A percentile compares a stretch with the other conserved stretches of the same genome.
Conservation (phyloP, 148 eudicot species). For the Rhododendron ovatum region DNA sequence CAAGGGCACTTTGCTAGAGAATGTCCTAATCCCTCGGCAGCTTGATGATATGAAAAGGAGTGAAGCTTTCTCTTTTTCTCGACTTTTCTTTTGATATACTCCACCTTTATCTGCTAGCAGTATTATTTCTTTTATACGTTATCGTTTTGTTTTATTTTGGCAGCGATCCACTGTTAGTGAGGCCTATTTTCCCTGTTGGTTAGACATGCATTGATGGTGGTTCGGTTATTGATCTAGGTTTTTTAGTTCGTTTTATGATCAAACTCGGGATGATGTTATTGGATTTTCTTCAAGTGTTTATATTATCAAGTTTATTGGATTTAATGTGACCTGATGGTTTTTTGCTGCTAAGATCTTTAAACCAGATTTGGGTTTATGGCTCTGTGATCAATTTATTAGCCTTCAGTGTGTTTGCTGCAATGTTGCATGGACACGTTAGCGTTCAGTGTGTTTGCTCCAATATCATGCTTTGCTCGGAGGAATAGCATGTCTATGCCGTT, state of each 20-base stretch:
- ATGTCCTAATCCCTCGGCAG: conserved; percentile 18
- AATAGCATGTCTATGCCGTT: background rate
- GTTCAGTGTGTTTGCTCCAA: background rate
- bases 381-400: background rate
- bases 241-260: conserved; percentile 3
- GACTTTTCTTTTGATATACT: background rate
- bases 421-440: background rate
- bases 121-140: conserved; percentile 6
- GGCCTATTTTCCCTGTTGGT: conserved; percentile 10
- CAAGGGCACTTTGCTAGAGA: conserved; percentile 51
- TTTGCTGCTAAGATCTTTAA: background rate
- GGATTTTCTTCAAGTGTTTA: background rate
- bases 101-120: background rate
- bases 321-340: background rate
- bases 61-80: too few relatives aligned
- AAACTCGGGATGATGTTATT: background rate
- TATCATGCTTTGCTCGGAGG: background rate
- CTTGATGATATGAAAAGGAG: background rate
- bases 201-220: conserved; percentile 5
- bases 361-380: background rate
- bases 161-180: background rate
- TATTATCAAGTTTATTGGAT: background rate
- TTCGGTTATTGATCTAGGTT: background rate
- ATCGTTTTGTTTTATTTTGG: background rate
- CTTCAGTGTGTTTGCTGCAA: background rate